A percentile compares a stretch with the other conserved stretches of the same genome.
These are phyloP conservation scores for Aphanocladium album DNA, from an alignment of 2,329 filamentous ascomycete species.

Conservation along the genomic window DNA sequence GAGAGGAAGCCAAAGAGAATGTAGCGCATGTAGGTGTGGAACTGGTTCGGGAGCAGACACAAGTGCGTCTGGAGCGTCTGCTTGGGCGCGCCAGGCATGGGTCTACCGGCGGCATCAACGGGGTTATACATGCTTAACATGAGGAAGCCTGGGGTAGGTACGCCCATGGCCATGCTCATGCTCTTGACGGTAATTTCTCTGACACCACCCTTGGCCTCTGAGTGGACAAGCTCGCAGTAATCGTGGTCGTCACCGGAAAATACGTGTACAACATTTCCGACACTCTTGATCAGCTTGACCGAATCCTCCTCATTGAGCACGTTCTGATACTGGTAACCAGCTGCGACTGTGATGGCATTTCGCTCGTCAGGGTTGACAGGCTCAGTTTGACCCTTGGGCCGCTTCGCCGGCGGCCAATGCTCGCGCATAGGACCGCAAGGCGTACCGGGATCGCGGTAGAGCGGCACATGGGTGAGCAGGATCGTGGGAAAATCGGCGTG, in stretches of 20 bases:
- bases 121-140: constrained; percentile 92
- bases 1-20: constrained; percentile 54
- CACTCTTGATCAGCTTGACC: constrained; percentile 64
- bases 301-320: constrained; percentile 77
- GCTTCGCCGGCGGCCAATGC: constrained; percentile 67
- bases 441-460: constrained; percentile 76
- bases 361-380: constrained; percentile 58
- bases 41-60: constrained; percentile 84
- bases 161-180: constrained; percentile 93
- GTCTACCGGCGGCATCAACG: constrained; percentile 55
- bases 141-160: constrained; percentile 79
- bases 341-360: constrained; percentile 71
- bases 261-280: constrained; percentile 77
- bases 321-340: constrained; percentile 95
- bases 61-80: constrained; percentile 80
- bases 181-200: constrained; percentile 93
- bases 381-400: constrained; percentile 51
- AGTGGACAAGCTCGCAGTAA: constrained; percentile 87
- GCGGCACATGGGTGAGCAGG: constrained; percentile 83
- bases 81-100: constrained; percentile 37
- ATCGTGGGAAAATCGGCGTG: constrained; percentile 73
- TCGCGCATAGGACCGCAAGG: constrained; percentile 86
- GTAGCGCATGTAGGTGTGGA: constrained; percentile 79
- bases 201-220: constrained; percentile 58
- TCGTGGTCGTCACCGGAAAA: constrained; percentile 98